phyloP scores from a whole-genome alignment of 495 filamentous ascomycete species.

The Penicillium malachiteum region DNA sequence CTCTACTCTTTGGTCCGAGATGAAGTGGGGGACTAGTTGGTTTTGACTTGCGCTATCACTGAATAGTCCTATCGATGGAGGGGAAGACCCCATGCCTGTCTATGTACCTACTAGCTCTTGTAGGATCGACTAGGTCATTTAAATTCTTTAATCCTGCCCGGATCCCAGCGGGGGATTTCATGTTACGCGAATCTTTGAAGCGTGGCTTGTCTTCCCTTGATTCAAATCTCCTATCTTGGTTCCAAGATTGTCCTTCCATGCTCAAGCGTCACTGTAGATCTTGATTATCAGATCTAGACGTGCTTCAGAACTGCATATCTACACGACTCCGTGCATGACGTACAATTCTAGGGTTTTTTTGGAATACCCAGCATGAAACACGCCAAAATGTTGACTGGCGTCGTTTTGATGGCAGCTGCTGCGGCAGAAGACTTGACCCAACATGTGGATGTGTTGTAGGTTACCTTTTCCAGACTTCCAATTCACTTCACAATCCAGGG shows the following conservation, averaged over 20 bases:
- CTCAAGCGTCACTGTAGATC: background rate
- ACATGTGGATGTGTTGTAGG: conserved; percentile 39
- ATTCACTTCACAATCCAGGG: background rate
- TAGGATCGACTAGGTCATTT: background rate
- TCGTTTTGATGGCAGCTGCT: conserved; percentile 5
- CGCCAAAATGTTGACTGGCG: conserved; percentile 10
- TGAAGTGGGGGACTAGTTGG: background rate
- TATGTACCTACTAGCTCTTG: background rate
- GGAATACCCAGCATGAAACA: conserved; percentile 5
- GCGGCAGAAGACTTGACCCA: conserved; percentile 21
- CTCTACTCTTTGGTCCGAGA: no score
- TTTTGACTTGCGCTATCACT: background rate
- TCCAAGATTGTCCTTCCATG: background rate
- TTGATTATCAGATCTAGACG: background rate
- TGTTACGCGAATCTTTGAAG: background rate
- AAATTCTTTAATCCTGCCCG: background rate
- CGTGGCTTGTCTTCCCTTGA: background rate
- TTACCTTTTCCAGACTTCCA: background rate
- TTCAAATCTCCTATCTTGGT: background rate
- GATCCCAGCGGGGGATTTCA: no score
- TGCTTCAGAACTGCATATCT: background rate
- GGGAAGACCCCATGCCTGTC: background rate
- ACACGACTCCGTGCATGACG: background rate
- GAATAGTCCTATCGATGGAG: background rate
- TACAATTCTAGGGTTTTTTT: background rate